A percentile compares a stretch with the other conserved stretches of the same genome.
Conservation (phyloP, 108 stramenopile genomes). For the Thalassiosira profunda region DNA sequence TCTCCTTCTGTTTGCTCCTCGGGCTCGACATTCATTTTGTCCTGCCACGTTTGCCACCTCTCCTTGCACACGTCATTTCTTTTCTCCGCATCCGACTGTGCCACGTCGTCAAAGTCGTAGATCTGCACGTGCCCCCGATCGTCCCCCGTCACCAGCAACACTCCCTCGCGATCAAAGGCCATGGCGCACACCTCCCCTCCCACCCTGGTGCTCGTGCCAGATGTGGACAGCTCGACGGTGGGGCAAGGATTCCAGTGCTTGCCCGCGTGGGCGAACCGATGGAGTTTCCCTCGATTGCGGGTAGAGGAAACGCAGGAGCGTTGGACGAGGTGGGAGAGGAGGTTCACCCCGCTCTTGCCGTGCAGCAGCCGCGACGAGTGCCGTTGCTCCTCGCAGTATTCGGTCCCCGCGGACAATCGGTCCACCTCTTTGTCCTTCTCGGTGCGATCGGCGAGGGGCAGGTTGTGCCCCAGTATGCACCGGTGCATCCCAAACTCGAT, state of each 20-base stretch:
- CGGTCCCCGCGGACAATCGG: not conserved
- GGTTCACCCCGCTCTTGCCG: conserved; percentile 3
- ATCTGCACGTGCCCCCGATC: conserved; percentile 25
- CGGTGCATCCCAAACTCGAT: not conserved
- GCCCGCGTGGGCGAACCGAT: not conserved
- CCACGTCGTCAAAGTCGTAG: conserved; percentile 55
- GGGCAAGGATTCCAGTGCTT: conserved; percentile 20
- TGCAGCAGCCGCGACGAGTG: not conserved
- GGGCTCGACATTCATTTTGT: not conserved
- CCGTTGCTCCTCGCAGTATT: not conserved
- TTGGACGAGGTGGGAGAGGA: not conserved
- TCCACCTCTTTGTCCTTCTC: not conserved
- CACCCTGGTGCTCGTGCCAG: not conserved
- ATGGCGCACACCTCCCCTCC: conserved; percentile 26
- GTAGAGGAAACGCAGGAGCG: not conserved
- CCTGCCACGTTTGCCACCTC: too few species aligned
- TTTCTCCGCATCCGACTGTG: conserved; percentile 25
- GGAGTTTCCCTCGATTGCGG: not conserved
- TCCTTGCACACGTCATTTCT: conserved; percentile 25
- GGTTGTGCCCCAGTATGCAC: not conserved
- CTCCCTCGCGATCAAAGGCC: conserved; percentile 43
- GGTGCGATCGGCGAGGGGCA: not conserved
- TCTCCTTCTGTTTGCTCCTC: not conserved
- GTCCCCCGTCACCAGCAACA: conserved; percentile 42
- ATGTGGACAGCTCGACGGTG: conserved; percentile 10